These are phyloP conservation scores for Mycena leptocephala DNA, from an alignment of 768 basidiomycete species.

Conservation along the genomic window DNA sequence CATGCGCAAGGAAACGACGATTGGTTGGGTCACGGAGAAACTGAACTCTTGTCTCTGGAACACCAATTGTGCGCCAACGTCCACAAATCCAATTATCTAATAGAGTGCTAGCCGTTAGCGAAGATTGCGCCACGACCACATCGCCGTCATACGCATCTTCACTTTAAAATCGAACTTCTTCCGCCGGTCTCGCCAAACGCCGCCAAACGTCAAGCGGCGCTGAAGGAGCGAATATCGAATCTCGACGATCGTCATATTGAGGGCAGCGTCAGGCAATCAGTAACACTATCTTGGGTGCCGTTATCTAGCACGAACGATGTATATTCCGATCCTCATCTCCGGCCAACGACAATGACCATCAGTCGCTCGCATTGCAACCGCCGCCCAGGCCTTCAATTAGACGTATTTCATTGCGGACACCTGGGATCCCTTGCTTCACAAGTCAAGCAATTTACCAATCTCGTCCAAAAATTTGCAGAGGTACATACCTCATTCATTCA, in stretches of 20 bases:
- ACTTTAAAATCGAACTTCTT: neutral
- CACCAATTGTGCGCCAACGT: neutral
- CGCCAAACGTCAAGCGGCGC: neutral
- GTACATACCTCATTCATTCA: neutral
- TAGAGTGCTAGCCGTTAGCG: neutral
- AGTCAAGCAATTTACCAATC: neutral
- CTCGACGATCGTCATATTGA: neutral
- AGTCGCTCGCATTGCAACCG: neutral
- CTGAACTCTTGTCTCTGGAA: neutral
- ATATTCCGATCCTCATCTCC: neutral
- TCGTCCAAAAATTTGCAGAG: neutral
- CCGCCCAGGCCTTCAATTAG: neutral
- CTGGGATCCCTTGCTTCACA: neutral
- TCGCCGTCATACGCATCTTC: neutral
- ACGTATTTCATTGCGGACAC: neutral
- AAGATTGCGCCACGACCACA: neutral
- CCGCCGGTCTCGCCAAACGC: neutral
- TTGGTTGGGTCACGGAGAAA: neutral
- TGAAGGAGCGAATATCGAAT: neutral
- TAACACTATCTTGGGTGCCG: neutral
- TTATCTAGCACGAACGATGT: neutral
- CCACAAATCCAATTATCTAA: neutral
- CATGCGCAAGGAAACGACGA: neutral
- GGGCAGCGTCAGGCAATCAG: neutral
- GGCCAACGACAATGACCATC: neutral